Base-by-base conservation (phyloP, 192 early-diverging fungal species). In the Dissophora ornata region DNA sequence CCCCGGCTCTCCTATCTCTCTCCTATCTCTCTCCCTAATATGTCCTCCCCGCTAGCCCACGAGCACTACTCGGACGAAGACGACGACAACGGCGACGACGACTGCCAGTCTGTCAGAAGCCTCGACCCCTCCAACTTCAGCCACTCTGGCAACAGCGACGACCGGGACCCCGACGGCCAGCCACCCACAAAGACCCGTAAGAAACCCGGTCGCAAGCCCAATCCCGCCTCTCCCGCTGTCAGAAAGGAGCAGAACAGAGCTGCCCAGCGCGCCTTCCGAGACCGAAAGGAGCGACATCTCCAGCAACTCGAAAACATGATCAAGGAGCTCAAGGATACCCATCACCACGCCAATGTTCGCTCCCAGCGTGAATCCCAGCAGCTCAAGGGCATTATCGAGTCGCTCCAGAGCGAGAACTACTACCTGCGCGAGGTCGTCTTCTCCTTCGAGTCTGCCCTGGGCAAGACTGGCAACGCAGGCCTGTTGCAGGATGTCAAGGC, bases 181-280 rank as follows among this genome's bases (percentile, higher is more conserved):
- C 64, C 81, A 16, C 83, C 83, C 26, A 56, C 67, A 21, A 84
- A 79, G 59, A 79, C 82, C 26, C 71, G 83, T 8, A 88, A 88
- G 57, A 85, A 84, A 30, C 86, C 84, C 7, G 86, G 86, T 5
- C 71, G 84, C 16, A 88, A 86, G 24, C 86, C 86, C 8, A 88
- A 88, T 40, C 86, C 84, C 26, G 81, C 83, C 15, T 88, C 86
- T 6, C 84, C 86, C 41, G 84, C 84, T 18, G 64, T 86, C 25
- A 57, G 86, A 2, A 88, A 88, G 21, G 93, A 90, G 7, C 94
- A 96, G 79, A 96, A 96, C 71, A 83, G 94, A 7, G 92, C 93
- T 11, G 94, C 94, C 0, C 94, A 96, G 77, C 85, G 93, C 11
- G 94, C 93, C 3, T 96, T 96, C 71, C 90, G 94, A 40, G 93